phyloP scores from a whole-genome alignment of 441 rosid genomes.

The Kokia cookei region DNA sequence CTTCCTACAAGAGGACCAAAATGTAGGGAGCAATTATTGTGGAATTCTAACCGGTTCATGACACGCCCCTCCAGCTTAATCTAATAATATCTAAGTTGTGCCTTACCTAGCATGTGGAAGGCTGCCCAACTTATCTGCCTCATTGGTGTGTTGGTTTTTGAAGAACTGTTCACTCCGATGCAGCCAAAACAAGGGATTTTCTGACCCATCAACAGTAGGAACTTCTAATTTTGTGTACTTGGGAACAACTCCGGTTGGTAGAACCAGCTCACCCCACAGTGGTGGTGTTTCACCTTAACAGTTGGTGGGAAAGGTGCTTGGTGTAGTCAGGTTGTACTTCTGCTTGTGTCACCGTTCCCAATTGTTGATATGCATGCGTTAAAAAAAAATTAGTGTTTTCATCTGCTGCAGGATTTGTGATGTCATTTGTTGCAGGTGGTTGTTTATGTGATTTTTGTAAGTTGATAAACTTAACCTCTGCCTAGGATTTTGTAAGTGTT shows the following conservation, averaged over 20 bases:
- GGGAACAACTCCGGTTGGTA: neutral
- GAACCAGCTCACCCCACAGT: neutral
- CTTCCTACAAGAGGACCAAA: no score
- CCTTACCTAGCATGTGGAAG: no score
- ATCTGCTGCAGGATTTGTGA: neutral
- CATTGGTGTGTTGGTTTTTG: no score
- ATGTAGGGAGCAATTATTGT: no score
- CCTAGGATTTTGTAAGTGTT: neutral
- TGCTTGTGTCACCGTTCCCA: neutral
- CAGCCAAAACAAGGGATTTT: no score
- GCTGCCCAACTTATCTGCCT: no score
- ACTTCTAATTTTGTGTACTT: no score
- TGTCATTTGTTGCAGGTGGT: neutral
- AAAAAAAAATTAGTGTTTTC: neutral
- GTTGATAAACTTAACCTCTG: neutral
- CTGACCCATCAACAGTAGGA: no score
- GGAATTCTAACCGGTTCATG: no score
- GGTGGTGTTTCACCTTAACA: neutral
- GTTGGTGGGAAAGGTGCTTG: neutral
- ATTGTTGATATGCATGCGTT: neutral
- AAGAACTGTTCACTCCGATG: no score
- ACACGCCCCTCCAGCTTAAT: no score
- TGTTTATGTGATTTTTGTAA: neutral
- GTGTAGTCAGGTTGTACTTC: neutral
- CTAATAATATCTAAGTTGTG: no score